Conservation (phyloP, 2,329 filamentous ascomycete species). For the Pseudogymnoascus sp. region DNA sequence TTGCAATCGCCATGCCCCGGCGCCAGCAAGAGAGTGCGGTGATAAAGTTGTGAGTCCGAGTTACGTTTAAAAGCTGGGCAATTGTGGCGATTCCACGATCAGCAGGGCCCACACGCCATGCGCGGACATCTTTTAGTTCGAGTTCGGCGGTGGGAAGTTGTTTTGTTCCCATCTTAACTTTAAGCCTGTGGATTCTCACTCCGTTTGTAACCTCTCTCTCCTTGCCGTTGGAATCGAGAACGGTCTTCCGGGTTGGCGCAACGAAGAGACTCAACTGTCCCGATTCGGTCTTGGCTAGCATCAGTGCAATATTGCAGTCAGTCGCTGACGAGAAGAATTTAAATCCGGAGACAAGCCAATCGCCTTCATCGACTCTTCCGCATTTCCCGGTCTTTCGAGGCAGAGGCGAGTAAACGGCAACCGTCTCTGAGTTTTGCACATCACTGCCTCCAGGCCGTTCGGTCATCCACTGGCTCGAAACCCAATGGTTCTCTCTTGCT, state of each 20-base stretch:
- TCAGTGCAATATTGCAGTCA: conserved; percentile 10
- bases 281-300: conserved; percentile 12
- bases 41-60: conserved; percentile 34
- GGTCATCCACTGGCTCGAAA: conserved; percentile 50
- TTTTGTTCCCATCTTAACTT: conserved; percentile 12
- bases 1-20: conserved; percentile 32
- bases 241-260: conserved; percentile 8
- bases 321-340: conserved; percentile 12
- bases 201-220: conserved; percentile 11
- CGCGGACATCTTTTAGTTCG: conserved; percentile 10
- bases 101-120: conserved; percentile 6
- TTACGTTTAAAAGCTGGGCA: conserved; percentile 10
- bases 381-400: conserved; percentile 7
- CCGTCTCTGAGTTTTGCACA: conserved; percentile 43
- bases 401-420: conserved; percentile 27
- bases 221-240: conserved; percentile 6
- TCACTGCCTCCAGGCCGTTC: conserved; percentile 45
- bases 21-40: conserved; percentile 31
- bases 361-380: conserved; percentile 11
- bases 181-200: conserved; percentile 11
- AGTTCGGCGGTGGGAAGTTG: conserved; percentile 13
- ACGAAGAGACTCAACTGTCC: conserved; percentile 10
- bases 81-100: conserved; percentile 11
- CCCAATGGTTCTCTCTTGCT: conserved; percentile 38
- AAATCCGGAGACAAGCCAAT: conserved; percentile 11